Base-by-base conservation (phyloP, 2,329 filamentous ascomycete species). In the Verticillium albo-atrum region DNA sequence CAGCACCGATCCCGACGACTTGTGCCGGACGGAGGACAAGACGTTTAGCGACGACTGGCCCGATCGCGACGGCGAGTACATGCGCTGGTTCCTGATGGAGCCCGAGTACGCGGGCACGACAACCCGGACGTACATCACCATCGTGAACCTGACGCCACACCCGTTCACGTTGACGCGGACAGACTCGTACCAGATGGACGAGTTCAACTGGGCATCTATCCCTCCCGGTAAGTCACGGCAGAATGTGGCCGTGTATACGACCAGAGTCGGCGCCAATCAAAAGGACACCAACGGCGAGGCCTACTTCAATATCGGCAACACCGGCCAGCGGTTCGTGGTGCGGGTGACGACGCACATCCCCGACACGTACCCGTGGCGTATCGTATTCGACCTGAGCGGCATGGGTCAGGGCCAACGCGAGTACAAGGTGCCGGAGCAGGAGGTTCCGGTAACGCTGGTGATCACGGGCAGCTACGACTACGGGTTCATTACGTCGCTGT, bases 131-230 rank as follows among this genome's bases (percentile, higher is more conserved):
- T 74, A 71, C 60, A 59, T 74, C 55, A 71, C 71, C 2, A 69
- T 74, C 17, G 71, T 74, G 30, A 73, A 74, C 50, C 64, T 74
- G 28, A 74, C 71, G 4, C 72, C 72, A 1, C 68, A 74, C 42
- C 63, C 65, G 17, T 68, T 73, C 61, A 59, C 61, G 14, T 62
- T 70, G 50, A 62, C 64, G 23, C 57, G 61, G 51, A 69, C 70
- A 3, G 66, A 71, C 17, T 68, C 66, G 15, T 71, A 72, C 56
- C 71, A 73, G 57, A 68, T 74, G 64, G 65, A 68, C 52, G 61
- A 58, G 2, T 74, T 71, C 34, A 64, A 72, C 60, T 74, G 68
- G 63, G 71, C 67, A 23, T 67, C 73, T 53, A 62, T 74, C 17
- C 72, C 72, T 0, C 69, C 70, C 4, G 71, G 72, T 20, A 65